These are phyloP conservation scores for Leucogyrophana mollusca DNA, from an alignment of 768 basidiomycete genomes.

Conservation along the genomic window DNA sequence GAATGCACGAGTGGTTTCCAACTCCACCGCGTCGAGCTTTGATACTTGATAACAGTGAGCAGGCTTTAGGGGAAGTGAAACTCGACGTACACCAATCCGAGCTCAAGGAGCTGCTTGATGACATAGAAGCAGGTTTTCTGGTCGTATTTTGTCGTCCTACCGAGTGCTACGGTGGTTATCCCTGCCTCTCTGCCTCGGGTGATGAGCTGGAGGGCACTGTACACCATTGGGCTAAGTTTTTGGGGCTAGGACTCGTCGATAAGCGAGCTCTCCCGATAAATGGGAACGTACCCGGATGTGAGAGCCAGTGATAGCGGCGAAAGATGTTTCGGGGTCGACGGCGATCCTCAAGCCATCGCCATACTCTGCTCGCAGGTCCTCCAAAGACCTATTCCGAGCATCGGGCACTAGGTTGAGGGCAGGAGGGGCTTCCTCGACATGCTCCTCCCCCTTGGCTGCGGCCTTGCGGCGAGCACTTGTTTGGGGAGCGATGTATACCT, in stretches of 20 bases:
- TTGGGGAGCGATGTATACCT: slow-evolving; percentile 81
- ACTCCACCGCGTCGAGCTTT: slow-evolving; percentile 79
- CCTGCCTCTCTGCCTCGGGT: slow-evolving; percentile 79
- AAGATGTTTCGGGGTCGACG: slow-evolving; percentile 70
- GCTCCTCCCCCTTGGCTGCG: slow-evolving; percentile 52
- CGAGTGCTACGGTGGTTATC: slow-evolving; percentile 75
- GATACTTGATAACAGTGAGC: slow-evolving; percentile 39
- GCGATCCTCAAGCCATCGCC: slow-evolving; percentile 71
- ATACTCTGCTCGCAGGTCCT: slow-evolving; percentile 54
- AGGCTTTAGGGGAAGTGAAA: neutral
- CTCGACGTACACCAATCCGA: slow-evolving; percentile 66
- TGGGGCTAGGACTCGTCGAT: slow-evolving; percentile 49
- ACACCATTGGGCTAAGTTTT: slow-evolving; percentile 83
- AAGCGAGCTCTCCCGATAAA: slow-evolving; percentile 3
- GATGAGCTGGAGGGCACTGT: slow-evolving; percentile 79
- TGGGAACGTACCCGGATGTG: slow-evolving; percentile 67
- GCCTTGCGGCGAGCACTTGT: slow-evolving; percentile 65
- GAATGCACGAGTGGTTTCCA: slow-evolving; percentile 76
- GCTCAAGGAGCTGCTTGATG: slow-evolving; percentile 68
- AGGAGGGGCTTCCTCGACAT: slow-evolving; percentile 40
- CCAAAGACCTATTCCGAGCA: slow-evolving; percentile 52
- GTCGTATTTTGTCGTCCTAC: slow-evolving; percentile 77
- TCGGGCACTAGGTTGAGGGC: slow-evolving; percentile 55
- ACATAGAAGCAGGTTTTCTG: slow-evolving; percentile 91
- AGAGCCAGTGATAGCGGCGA: slow-evolving; percentile 80